Conservation (phyloP, 2,329 filamentous ascomycete species). For the Phialophora chinensis region DNA sequence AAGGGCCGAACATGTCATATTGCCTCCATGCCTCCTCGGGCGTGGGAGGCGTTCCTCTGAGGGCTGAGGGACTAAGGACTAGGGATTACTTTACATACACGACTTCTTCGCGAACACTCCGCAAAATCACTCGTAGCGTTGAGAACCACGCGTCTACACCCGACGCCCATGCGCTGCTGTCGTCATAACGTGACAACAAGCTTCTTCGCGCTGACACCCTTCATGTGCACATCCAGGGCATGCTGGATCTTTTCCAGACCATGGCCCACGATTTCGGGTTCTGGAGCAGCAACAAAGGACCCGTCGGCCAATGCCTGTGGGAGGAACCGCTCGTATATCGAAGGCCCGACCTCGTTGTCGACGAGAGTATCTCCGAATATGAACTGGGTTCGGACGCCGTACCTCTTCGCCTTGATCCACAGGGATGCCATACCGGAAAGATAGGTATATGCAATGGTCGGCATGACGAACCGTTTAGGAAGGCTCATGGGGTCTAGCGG, state of each 20-base stretch:
- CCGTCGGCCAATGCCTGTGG: constrained; percentile 48
- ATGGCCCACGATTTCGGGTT: constrained; percentile 48
- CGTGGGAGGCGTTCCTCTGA: too few species aligned
- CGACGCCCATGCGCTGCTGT: not conserved
- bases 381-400: constrained; percentile 36
- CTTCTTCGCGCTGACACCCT: constrained; percentile 53
- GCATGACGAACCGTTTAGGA: constrained; percentile 21
- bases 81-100: too few species aligned
- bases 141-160: too few species aligned
- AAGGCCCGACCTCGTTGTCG: constrained; percentile 35
- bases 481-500: constrained; percentile 14
- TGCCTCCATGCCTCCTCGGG: too few species aligned
- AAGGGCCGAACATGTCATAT: too few species aligned
- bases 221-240: constrained; percentile 47
- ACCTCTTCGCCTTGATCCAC: constrained; percentile 23
- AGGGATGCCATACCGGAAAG: constrained; percentile 20
- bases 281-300: constrained; percentile 48
- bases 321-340: constrained; percentile 50
- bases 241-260: constrained; percentile 53
- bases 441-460: constrained; percentile 19
- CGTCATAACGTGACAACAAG: constrained; percentile 45
- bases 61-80: too few species aligned
- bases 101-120: too few species aligned
- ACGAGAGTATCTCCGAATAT: constrained; percentile 31
- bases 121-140: too few species aligned